These are phyloP conservation scores for Aquanectria penicillioides DNA, from an alignment of 2,329 filamentous ascomycete genomes.

Conservation along the genomic window DNA sequence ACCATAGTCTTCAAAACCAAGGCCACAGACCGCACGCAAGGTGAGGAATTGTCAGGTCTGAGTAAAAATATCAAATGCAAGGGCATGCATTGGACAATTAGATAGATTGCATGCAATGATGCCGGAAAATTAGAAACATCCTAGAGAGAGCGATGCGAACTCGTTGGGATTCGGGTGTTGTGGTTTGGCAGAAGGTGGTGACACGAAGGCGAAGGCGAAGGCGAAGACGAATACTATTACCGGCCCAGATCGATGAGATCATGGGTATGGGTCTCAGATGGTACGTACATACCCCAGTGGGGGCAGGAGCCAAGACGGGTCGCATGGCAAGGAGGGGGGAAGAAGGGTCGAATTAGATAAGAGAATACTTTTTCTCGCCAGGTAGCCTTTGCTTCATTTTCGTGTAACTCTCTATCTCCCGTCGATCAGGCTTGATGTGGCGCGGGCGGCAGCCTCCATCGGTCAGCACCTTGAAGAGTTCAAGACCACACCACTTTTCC, in stretches of 20 bases:
- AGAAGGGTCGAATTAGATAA: slow-evolving; percentile 1
- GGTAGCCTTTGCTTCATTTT: too few species aligned
- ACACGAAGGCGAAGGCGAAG: slow-evolving; percentile 13
- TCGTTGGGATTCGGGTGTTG: background rate
- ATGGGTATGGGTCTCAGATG: slow-evolving; percentile 2
- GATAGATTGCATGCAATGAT: background rate
- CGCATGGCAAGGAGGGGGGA: background rate
- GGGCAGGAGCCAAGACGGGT: background rate
- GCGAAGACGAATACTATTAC: slow-evolving; percentile 24
- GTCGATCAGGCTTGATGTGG: background rate
- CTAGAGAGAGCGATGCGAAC: too few species aligned
- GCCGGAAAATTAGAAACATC: too few species aligned
- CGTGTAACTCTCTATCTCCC: slow-evolving; percentile 13
- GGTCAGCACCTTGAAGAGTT: slow-evolving; percentile 22
- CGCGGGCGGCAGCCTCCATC: slow-evolving; percentile 19
- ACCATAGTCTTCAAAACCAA: background rate
- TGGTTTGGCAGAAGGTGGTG: background rate
- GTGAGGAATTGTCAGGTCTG: too few species aligned
- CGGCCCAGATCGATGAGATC: slow-evolving; percentile 26
- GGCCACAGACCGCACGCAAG: background rate
- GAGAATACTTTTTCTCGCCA: slow-evolving; percentile 10
- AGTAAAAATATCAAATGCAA: slow-evolving; percentile 10
- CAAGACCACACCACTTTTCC: slow-evolving; percentile 34
- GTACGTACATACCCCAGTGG: background rate
- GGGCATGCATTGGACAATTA: background rate